Conservation (phyloP, 1,284 basidiomycete species). For the Wolfiporia cocos region DNA sequence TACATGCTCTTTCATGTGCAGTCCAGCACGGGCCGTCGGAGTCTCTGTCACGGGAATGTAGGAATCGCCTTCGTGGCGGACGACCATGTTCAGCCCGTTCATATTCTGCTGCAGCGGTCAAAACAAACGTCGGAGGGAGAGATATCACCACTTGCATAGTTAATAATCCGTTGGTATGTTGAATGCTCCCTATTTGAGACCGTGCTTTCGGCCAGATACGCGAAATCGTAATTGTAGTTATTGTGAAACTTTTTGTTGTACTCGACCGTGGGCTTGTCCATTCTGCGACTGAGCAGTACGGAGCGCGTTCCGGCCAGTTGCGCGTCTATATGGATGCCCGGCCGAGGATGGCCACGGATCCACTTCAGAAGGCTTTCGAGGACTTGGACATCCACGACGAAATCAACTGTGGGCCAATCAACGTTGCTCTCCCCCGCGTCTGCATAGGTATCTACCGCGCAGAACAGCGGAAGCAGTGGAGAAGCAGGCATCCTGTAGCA, state of each 20-base stretch:
- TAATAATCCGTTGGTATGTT: slow-evolving; percentile 19
- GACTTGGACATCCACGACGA: slow-evolving; percentile 51
- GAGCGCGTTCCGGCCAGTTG: not conserved
- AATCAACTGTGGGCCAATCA: slow-evolving; percentile 44
- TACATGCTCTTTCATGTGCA: too few species aligned
- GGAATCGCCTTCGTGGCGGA: not conserved
- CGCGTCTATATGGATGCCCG: slow-evolving; percentile 27
- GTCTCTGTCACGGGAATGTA: slow-evolving; percentile 3
- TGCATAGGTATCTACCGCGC: slow-evolving; percentile 36
- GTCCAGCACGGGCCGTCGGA: slow-evolving; percentile 21
- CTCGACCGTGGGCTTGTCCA: not conserved
- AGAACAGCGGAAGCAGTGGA: slow-evolving; percentile 41
- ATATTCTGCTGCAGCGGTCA: not conserved
- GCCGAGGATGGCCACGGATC: slow-evolving; percentile 25
- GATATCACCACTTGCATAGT: not conserved
- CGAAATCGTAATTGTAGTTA: not conserved
- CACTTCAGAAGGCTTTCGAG: slow-evolving; percentile 50
- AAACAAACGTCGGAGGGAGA: too few species aligned
- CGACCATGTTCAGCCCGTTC: not conserved
- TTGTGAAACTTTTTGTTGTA: not conserved
- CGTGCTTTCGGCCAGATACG: not conserved
- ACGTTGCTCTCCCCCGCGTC: slow-evolving; percentile 21
- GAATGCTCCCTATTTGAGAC: not conserved
- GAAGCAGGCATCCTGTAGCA: slow-evolving; percentile 34
- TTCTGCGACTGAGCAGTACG: not conserved